Evolutionary conservation across 805 yeast species (phyloP), one percentile per base, ranked within the genome.

Genomic region (Starmerella geochares): DNA sequence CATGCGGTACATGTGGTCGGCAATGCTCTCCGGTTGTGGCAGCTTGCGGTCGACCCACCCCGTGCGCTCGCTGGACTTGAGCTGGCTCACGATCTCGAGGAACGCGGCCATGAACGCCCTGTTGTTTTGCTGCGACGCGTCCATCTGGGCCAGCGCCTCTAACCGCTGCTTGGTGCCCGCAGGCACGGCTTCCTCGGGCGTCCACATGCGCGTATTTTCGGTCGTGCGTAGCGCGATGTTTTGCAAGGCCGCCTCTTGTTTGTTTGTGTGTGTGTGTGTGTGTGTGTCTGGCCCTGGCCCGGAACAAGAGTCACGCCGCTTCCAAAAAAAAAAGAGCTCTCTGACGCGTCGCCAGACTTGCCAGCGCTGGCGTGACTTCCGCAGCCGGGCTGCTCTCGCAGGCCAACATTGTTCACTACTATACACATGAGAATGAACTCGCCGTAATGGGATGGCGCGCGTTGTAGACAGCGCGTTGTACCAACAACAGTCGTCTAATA

Each of bases 1-100:
- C 96, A 90, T 88, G 50, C 98, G 73, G 64, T 90, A 88, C 95
- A 88, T 88, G 65, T 90, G 96, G 66, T 88, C 96, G n/a, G 86
- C 76, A 46, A 87, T 86, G 46, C 83, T 77, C 65, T 86, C 85
- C 2, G 81, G 79, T 23, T 70, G 59, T 1, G 71, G 71, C 16
- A 71, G 62, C 10, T 77, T 74, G 60, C 77, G 78, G 62, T 86
- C 90, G 19, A 90, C 66, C 97, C 97, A 90, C 2, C 98, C 98
- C 0, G 98, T 90, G 63, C 98, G 75, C 58, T 75, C 79, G 61
- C 86, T 90, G 4, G 78, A 71, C 66, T 90, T 90, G 58, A 90
- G 71, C 29, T 79, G 71, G 46, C 81, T 74, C 0, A 86, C 76
- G 28, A 86, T 76, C 61, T 85, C 86, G 46, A 80, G 73, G 63